Evolutionary conservation across 495 filamentous ascomycete species (phyloP).

Genomic region (Entonaema liquescens): DNA sequence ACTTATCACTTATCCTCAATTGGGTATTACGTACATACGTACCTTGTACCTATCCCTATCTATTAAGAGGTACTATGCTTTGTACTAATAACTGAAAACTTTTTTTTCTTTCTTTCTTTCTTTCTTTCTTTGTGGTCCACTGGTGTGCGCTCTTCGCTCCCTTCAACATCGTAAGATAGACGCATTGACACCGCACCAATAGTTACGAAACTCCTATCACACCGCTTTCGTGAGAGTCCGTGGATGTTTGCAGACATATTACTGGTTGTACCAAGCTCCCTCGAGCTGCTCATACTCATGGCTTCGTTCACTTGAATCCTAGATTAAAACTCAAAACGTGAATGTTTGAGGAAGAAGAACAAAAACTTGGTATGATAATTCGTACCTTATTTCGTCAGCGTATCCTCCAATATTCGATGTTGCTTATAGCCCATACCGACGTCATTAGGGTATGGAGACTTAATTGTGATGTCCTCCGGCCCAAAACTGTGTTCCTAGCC

Average conservation of each 20-base stretch:
- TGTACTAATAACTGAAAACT: background rate
- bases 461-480: background rate
- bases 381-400: background rate
- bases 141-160: background rate
- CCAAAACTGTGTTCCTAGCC: no score
- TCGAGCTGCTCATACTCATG: background rate
- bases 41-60: background rate
- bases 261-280: background rate
- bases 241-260: slow-evolving; percentile 13
- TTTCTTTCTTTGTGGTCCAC: background rate
- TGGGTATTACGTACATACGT: slow-evolving; percentile 7
- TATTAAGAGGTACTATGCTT: background rate
- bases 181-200: slow-evolving; percentile 17
- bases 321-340: background rate
- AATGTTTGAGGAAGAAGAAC: background rate
- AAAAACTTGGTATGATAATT: background rate
- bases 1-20: slow-evolving; percentile 9
- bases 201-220: slow-evolving; percentile 10
- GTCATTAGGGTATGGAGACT: background rate
- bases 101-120: slow-evolving; percentile 2
- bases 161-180: slow-evolving; percentile 19
- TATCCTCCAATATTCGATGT: background rate
- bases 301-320: background rate
- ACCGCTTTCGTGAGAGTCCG: slow-evolving; percentile 9
- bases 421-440: background rate